Percentiles rank a stretch among this genome's conserved stretches.
Evolutionary conservation across 306 rosid species (phyloP).

Genomic region (Dryas octopetala): DNA sequence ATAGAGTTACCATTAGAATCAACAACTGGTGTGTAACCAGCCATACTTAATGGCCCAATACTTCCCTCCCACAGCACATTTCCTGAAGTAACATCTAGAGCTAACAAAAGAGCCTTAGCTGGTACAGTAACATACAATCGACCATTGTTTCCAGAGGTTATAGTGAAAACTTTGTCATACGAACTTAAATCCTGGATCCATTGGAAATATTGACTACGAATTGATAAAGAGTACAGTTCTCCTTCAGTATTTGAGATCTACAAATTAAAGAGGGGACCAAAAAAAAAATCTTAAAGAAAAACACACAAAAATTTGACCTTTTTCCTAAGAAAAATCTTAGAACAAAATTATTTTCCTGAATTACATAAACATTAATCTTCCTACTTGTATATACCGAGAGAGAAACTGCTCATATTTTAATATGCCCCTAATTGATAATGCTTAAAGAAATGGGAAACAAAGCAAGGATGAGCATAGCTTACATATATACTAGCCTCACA

Average conservation of each 20-base stretch:
- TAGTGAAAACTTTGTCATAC: constrained; percentile 51
- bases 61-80: constrained; percentile 66
- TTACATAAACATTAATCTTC: neutral
- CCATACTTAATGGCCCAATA: constrained; percentile 64
- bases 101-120: constrained; percentile 54
- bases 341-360: neutral
- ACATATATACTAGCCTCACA: constrained; percentile 81
- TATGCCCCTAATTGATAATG: neutral
- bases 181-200: constrained; percentile 83
- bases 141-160: constrained; percentile 79
- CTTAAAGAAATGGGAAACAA: neutral
- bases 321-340: neutral
- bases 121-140: constrained; percentile 63
- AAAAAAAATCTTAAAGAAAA: neutral
- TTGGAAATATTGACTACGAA: constrained; percentile 50
- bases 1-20: constrained; percentile 66
- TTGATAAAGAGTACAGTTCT: constrained; percentile 58
- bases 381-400: neutral
- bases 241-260: constrained; percentile 81
- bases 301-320: neutral
- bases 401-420: neutral
- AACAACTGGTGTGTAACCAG: constrained; percentile 52
- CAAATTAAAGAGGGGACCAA: neutral
- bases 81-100: constrained; percentile 68
- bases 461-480: constrained; percentile 38